Evolutionary conservation across 139 green algal genomes (phyloP).

Genomic region (Chlorella sp.): DNA sequence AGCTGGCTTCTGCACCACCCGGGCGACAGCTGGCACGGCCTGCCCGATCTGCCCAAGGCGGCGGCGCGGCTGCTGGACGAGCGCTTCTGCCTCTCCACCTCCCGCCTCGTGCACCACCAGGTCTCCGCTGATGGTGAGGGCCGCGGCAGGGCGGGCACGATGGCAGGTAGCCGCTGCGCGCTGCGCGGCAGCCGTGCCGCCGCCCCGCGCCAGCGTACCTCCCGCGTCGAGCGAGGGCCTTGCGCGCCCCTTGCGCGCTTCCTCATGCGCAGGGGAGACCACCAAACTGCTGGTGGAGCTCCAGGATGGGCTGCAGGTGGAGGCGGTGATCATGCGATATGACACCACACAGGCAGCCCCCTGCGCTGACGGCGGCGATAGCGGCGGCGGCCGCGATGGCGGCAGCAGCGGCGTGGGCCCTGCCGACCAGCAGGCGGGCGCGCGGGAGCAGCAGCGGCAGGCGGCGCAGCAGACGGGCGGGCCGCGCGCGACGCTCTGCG

Average conservation of each 20-base stretch:
- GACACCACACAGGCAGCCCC: constrained; percentile 71
- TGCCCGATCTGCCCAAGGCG: constrained; percentile 75
- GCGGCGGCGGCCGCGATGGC: too few species aligned
- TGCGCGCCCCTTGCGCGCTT: too few species aligned
- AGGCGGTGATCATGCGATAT: constrained; percentile 92
- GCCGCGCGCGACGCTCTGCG: constrained; percentile 78
- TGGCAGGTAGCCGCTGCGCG: too few species aligned
- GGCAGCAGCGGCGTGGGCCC: constrained; percentile 10
- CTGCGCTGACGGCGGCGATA: too few species aligned
- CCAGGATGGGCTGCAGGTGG: constrained; percentile 91
- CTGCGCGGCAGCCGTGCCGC: too few species aligned
- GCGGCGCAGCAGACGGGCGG: neutral
- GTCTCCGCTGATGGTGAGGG: constrained; percentile 59
- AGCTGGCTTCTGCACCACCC: constrained; percentile 70
- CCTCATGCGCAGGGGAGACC: too few species aligned
- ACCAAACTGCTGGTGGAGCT: constrained; percentile 89
- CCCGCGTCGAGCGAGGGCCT: too few species aligned
- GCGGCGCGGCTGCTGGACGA: constrained; percentile 53
- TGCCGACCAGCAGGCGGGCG: too few species aligned
- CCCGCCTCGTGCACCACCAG: constrained; percentile 49
- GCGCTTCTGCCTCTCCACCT: constrained; percentile 61
- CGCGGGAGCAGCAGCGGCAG: neutral
- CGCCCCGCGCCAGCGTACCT: too few species aligned
- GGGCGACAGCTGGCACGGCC: constrained; percentile 49
- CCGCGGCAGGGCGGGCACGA: too few species aligned